phyloP scores from a whole-genome alignment of 2,329 filamentous ascomycete species.

The Annulohypoxylon truncatum region DNA sequence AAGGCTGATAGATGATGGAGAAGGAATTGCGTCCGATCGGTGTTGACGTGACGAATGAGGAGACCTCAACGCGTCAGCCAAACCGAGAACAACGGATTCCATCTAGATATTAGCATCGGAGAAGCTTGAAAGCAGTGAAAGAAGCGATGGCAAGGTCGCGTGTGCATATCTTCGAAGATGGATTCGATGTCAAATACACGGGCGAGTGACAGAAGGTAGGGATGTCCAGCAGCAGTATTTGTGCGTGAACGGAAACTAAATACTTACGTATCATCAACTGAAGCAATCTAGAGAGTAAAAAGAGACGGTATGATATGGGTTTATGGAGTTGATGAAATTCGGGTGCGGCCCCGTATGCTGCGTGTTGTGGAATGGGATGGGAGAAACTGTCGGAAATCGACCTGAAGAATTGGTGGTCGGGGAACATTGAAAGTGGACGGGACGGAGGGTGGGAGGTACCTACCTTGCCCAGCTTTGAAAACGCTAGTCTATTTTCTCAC shows the following conservation, averaged over 20 bases:
- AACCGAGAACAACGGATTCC: conserved; percentile 44
- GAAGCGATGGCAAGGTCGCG: conserved; percentile 47
- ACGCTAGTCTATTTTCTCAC: conserved; percentile 24
- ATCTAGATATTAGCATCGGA: conserved; percentile 44
- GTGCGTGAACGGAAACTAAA: conserved; percentile 35
- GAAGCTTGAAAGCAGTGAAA: conserved; percentile 43
- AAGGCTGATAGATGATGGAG: conserved; percentile 60
- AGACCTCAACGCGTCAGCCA: conserved; percentile 41
- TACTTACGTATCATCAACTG: conserved; percentile 52
- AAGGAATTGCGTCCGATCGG: conserved; percentile 55
- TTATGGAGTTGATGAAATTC: conserved; percentile 42
- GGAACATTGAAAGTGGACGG: conserved; percentile 44
- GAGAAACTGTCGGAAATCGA: conserved; percentile 50
- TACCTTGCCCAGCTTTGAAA: conserved; percentile 36
- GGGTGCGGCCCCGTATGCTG: conserved; percentile 45
- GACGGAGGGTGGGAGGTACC: conserved; percentile 43
- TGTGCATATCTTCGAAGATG: conserved; percentile 46
- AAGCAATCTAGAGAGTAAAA: conserved; percentile 36
- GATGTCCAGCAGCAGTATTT: conserved; percentile 43
- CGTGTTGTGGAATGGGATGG: conserved; percentile 46
- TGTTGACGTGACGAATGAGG: conserved; percentile 35
- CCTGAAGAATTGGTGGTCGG: conserved; percentile 46
- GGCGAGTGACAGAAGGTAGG: conserved; percentile 45
- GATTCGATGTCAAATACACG: conserved; percentile 48
- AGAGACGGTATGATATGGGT: conserved; percentile 32